Evolutionary conservation across 192 early-diverging fungal species (phyloP), one percentile per base, ranked within the genome.

Genomic region (Pilobolus umbonatus): DNA sequence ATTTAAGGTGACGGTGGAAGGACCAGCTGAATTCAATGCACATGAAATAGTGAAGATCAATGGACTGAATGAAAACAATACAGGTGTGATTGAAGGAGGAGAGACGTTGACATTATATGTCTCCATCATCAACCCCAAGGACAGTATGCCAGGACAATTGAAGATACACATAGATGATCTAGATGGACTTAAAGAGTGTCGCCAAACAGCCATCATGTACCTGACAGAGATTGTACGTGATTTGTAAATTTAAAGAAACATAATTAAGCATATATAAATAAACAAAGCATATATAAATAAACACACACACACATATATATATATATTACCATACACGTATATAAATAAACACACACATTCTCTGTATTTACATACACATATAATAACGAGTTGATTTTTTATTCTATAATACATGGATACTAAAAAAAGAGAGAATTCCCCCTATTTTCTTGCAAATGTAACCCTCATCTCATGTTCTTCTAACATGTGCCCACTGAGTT

Each of bases 391-490:
- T 49, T 15, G n/a, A 11, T n/a, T 48, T 28, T 17, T n/a, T 38
- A 28, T 8, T n/a, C 14, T 48, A 25, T 29, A 49, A 28, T n/a
- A 15, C 29, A 49, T 28, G 5, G 29, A 49, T 52, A 14, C 9
- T 44, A 15, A 44, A 44, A 52, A 29, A 38, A 54, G n/a, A n/a
- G n/a, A n/a, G n/a, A n/a, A n/a, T n/a, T n/a, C n/a, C n/a, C n/a
- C n/a, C 67, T 77, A 82, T 72, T 89, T 90, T 67, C 86, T 86
- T 32, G 90, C 90, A 77, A 84, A 94, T 6, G 88, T 86, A 25
- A 94, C 88, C 71, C 89, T 90, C 64, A 94, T 85, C 62, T 78
- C 80, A 50, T 86, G 75, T 30, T 84, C 85, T 7, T 76, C 72
- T 9, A 73, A 69, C 61, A 75, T 69, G 64, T 81, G 83, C 35